phyloP scores from a whole-genome alignment of 352 stramenopile species.

The Globisporangium ultimum region DNA sequence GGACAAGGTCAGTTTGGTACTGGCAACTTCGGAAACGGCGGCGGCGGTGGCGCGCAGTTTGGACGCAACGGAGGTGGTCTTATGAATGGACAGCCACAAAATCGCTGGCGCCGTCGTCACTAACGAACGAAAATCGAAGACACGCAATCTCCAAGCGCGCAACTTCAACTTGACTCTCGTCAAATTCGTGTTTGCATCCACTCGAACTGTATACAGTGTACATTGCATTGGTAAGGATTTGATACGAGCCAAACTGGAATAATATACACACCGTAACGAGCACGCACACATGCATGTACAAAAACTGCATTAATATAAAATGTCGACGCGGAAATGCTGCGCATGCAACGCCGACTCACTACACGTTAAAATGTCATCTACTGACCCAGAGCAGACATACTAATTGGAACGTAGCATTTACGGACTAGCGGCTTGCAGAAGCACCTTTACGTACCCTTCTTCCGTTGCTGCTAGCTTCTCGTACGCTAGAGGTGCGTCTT shows the following conservation, averaged over 20 bases:
- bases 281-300: no score
- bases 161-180: no score
- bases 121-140: no score
- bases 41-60: not conserved
- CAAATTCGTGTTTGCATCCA: no score
- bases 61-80: not conserved
- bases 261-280: no score
- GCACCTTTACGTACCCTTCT: slow-evolving; percentile 33
- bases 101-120: slow-evolving; percentile 7
- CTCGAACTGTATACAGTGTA: no score
- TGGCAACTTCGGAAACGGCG: slow-evolving; percentile 3
- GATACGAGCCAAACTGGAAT: no score
- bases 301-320: no score
- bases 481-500: slow-evolving; percentile 29
- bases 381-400: no score
- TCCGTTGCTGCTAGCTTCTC: slow-evolving; percentile 26
- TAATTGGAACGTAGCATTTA: not conserved
- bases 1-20: not conserved
- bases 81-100: not conserved
- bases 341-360: not conserved
- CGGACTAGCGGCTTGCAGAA: slow-evolving; percentile 9
- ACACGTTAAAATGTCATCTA: not conserved
- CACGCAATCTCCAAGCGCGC: no score
- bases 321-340: no score
- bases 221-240: no score